These are phyloP conservation scores for Solanum ossicruentum DNA, from an alignment of 257 asterid genomes.

Conservation along the genomic window DNA sequence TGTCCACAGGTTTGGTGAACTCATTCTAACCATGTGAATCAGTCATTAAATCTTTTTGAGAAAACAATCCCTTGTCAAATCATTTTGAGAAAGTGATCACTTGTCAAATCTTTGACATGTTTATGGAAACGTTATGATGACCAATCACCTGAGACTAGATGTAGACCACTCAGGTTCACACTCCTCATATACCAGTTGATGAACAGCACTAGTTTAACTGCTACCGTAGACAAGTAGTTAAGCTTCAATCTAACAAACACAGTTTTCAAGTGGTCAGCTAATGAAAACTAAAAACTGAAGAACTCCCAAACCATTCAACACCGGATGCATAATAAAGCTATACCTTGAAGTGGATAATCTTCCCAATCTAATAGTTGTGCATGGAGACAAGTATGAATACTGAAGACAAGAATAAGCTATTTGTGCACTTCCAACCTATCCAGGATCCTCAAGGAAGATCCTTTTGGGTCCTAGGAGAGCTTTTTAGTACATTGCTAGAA, in stretches of 20 bases:
- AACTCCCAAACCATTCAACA: neutral
- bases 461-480: neutral
- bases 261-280: neutral
- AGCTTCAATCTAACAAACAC: neutral
- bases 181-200: neutral
- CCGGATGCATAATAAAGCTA: neutral
- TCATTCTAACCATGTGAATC: neutral
- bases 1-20: neutral
- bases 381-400: neutral
- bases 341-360: neutral
- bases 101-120: neutral
- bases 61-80: neutral
- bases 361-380: neutral
- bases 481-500: neutral
- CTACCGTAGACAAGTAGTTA: neutral
- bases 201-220: neutral
- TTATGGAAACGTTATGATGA: neutral
- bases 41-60: neutral
- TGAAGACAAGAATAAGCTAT: neutral
- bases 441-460: neutral
- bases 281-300: neutral
- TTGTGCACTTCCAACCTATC: neutral
- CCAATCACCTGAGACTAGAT: neutral
- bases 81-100: too few species aligned
- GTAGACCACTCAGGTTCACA: neutral